Base-by-base conservation (phyloP, 768 basidiomycete species). In the Boletus eberwhitei region DNA sequence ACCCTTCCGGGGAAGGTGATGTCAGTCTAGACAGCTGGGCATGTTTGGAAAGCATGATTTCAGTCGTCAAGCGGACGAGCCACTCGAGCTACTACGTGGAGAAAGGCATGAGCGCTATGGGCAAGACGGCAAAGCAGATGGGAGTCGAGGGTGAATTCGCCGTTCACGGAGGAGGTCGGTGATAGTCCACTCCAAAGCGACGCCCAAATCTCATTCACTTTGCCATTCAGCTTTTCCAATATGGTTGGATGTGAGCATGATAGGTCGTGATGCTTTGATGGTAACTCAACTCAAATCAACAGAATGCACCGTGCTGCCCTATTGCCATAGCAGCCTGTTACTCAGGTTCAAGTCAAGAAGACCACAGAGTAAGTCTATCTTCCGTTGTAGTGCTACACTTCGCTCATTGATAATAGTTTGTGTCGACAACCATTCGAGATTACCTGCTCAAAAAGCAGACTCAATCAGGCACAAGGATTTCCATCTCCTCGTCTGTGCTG, bases 21-120 rank as follows among this genome's bases (percentile, higher is more conserved):
- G 86, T 90, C 58, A 88, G 85, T 60, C 67, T 90, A 63, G 89
- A 93, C 64, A 88, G 87, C 59, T 93, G 90, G 90, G 70, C 80
- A 31, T 82, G 81, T 63, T 64, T 92, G 41, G 87, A 92, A 71
- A 84, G 86, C 39, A 91, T 92, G 86, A 76, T 91, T 59, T 82
- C 80, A 38, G 85, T 90, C 24, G 89, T 90, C 43, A 81, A 79
- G 61, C 78, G 88, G 55, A 92, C 89, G 17, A 89, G 90, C 2
- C 90, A 92, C 66, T 89, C 88, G 8, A 90, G 86, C 60, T 92
- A 77, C 69, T 93, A 93, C 68, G 87, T 93, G 9, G 90, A 92
- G 66, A 91, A 90, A 65, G 87, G 88, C 7, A 90, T 90, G 83
- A 82, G 80, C 45, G 90, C 90, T 4, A 86, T 88, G 85, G 86